Percentiles rank a stretch among this genome's conserved stretches.
Evolutionary conservation across 1,284 basidiomycete genomes (phyloP).

Genomic region (Anthracocystis walkeri): DNA sequence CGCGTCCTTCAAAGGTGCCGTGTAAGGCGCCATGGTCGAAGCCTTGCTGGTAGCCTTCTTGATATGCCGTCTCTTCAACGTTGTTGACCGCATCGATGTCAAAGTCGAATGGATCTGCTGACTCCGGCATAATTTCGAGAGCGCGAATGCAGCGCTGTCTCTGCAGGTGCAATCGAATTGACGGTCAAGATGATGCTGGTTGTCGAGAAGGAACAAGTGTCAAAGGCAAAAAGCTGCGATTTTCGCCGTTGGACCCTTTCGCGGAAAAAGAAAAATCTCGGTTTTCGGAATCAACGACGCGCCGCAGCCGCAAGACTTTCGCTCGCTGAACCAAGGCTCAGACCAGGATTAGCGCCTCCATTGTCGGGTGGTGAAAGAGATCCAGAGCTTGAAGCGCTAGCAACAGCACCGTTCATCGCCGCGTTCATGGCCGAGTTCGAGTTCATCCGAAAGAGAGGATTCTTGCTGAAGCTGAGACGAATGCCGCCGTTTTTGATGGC

Average conservation of each 20-base stretch:
- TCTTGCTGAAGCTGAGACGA: slow-evolving; percentile 80
- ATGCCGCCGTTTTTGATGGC: slow-evolving; percentile 90
- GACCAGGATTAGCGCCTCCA: slow-evolving; percentile 2
- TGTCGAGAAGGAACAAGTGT: slow-evolving; percentile 31
- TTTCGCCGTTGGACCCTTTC: slow-evolving; percentile 17
- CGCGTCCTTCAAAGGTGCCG: slow-evolving; percentile 90
- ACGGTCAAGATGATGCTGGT: slow-evolving; percentile 28
- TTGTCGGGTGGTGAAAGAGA: slow-evolving; percentile 13
- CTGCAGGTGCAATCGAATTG: no score
- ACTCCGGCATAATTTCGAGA: slow-evolving; percentile 13
- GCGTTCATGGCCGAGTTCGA: slow-evolving; percentile 48
- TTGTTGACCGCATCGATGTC: slow-evolving; percentile 55
- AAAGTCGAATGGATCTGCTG: slow-evolving; percentile 26
- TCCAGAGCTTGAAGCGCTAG: slow-evolving; percentile 20
- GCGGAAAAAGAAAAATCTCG: slow-evolving; percentile 9
- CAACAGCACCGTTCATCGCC: slow-evolving; percentile 20
- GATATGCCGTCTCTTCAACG: slow-evolving; percentile 75
- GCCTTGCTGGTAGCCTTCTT: slow-evolving; percentile 81
- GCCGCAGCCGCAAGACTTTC: slow-evolving; percentile 33
- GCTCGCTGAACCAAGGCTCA: slow-evolving; percentile 47
- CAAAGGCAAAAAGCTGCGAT: slow-evolving; percentile 6
- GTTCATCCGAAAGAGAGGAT: slow-evolving; percentile 60
- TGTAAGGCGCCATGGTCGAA: slow-evolving; percentile 86
- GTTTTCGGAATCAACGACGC: slow-evolving; percentile 28
- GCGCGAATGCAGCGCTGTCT: background rate